Evolutionary conservation across 257 asterid species (phyloP).

Genomic region (Coffea canephora): DNA sequence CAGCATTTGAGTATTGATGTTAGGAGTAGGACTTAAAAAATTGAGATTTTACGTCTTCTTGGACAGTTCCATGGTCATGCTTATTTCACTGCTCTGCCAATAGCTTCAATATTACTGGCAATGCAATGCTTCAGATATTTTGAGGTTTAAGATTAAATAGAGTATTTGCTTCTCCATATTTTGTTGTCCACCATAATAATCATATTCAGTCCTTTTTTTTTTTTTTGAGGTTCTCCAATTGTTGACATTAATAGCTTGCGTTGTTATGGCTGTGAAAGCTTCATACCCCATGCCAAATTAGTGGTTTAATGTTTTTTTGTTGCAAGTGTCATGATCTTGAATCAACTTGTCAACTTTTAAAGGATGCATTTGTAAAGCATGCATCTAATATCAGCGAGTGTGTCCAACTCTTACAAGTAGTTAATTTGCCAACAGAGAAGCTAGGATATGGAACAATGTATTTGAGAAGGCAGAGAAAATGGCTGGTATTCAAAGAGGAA

Average conservation of each 20-base stretch:
- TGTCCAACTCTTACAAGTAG: neutral
- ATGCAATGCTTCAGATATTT: no score
- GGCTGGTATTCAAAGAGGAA: slow-evolving; percentile 75
- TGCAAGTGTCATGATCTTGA: neutral
- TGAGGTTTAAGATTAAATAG: neutral
- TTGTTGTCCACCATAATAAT: neutral
- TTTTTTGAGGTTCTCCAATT: neutral
- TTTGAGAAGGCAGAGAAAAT: slow-evolving; percentile 68
- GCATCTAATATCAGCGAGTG: no score
- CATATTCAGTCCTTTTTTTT: no score
- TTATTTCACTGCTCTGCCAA: neutral
- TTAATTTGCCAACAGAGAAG: slow-evolving; percentile 57
- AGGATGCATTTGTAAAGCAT: neutral
- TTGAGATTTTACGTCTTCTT: neutral
- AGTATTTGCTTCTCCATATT: neutral
- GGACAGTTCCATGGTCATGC: neutral
- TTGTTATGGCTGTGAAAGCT: neutral
- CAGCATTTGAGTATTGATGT: neutral
- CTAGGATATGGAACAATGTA: slow-evolving; percentile 83
- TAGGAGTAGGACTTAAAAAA: neutral
- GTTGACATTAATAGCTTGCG: neutral
- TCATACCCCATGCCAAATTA: neutral
- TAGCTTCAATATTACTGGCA: neutral
- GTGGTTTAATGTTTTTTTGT: neutral
- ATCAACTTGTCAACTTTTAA: no score